Evolutionary conservation across 1,139 yeast species (phyloP), one percentile per base, ranked within the genome.

Genomic region (Nakaseomyces uthaithaninus): DNA sequence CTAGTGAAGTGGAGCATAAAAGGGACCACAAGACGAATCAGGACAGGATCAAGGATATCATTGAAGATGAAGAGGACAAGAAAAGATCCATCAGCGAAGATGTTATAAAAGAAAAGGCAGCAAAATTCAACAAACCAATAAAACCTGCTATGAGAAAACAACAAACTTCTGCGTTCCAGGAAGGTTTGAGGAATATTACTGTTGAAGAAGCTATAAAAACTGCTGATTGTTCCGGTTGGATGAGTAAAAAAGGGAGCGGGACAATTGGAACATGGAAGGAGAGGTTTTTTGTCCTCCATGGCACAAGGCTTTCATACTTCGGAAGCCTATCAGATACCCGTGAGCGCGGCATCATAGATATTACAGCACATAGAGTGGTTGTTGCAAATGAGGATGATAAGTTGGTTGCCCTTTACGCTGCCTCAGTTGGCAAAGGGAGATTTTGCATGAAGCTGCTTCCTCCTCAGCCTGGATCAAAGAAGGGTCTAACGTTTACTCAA

Each of bases 401-500:
- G 55, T 71, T 84, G 45, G 77, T 86, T 34, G 82, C 96, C 0
- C 65, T 89, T 41, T 84, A 85, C 63, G 96, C 97, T 1, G 91
- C 95, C 1, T 78, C 91, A 24, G 82, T 94, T 3, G 95, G 96
- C n/a, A 82, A 83, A 40, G 97, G 97, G 12, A 71, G 94, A 36
- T 84, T 78, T 57, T 87, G 95, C 55, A 91, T 91, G 67, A 91
- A 93, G 63, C 62, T 91, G 15, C 78, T 87, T 1, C 99, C 99
- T 2, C 99, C 99, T 0, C 95, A 95, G 1, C 98, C 98, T 0
- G 99, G 99, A 0, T 85, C 91, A 48, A 80, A 81, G 50, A 91
- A 89, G 62, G 97, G 97, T 0, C 75, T 93, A 43, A 89, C 95
- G 0, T 91, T 93, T 59, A 91, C 98, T 0, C 95, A 89, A 51